A percentile compares a stretch with the other conserved stretches of the same genome.
These are phyloP conservation scores for Penicillium glabrum DNA, from an alignment of 2,329 filamentous ascomycete species.

Conservation along the genomic window DNA sequence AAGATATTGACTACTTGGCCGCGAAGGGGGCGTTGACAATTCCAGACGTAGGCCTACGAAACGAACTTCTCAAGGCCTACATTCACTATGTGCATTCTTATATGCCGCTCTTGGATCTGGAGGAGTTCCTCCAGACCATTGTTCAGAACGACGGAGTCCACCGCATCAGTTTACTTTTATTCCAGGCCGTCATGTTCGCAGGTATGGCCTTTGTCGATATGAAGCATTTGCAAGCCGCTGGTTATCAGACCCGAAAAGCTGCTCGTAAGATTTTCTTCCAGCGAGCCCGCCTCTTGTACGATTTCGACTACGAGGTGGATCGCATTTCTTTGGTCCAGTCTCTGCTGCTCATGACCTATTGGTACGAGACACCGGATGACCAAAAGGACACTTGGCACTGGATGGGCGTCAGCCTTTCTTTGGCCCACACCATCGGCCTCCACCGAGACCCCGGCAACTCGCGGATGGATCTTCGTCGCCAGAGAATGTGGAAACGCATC, in stretches of 20 bases:
- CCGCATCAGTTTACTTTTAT: constrained; percentile 79
- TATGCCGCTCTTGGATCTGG: constrained; percentile 79
- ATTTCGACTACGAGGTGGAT: constrained; percentile 92
- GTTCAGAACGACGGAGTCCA: constrained; percentile 67
- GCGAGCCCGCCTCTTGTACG: constrained; percentile 85
- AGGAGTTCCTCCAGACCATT: constrained; percentile 59
- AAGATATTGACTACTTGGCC: constrained; percentile 80
- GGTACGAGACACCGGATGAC: constrained; percentile 95
- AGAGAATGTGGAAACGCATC: constrained; percentile 88
- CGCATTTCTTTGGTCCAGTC: constrained; percentile 86
- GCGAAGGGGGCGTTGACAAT: constrained; percentile 82
- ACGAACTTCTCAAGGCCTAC: constrained; percentile 78
- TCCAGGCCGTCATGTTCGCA: constrained; percentile 94
- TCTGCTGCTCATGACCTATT: constrained; percentile 90
- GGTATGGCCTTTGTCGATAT: constrained; percentile 86
- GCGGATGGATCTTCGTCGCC: constrained; percentile 69
- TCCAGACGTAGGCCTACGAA: constrained; percentile 68
- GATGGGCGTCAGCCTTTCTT: constrained; percentile 93
- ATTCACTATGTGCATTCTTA: constrained; percentile 90
- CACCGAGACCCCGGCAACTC: constrained; percentile 82
- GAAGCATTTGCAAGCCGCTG: constrained; percentile 71
- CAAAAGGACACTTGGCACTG: constrained; percentile 98
- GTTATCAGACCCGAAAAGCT: constrained; percentile 74
- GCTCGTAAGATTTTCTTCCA: constrained; percentile 88
- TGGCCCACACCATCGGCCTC: constrained; percentile 89